Percentiles rank a stretch among this genome's conserved stretches.
Conservation (phyloP, 192 early-diverging fungal species). For the Dissophora globulifera region DNA sequence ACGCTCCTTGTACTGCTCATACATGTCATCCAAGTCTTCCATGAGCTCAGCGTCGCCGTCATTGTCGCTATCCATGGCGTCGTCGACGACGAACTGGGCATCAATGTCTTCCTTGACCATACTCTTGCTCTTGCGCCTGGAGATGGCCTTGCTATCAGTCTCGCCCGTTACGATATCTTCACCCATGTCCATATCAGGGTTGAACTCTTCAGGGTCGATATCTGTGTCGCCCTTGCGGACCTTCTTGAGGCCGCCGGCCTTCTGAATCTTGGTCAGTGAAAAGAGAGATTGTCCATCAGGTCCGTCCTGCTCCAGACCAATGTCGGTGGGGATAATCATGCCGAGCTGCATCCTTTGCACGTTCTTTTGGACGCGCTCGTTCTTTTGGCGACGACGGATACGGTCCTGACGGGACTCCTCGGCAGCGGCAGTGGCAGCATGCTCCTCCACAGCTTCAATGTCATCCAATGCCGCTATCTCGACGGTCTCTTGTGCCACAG, state of each 20-base stretch:
- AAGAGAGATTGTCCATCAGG: slow-evolving; percentile 69
- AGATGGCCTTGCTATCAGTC: slow-evolving; percentile 57
- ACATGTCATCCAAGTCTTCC: slow-evolving; percentile 76
- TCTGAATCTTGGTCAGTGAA: slow-evolving; percentile 59
- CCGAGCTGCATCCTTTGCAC: slow-evolving; percentile 82
- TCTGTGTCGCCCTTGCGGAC: slow-evolving; percentile 68
- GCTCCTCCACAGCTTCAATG: slow-evolving; percentile 65
- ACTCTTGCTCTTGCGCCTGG: slow-evolving; percentile 60
- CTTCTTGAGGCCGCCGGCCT: slow-evolving; percentile 60
- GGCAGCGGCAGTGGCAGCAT: slow-evolving; percentile 42
- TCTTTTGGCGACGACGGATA: slow-evolving; percentile 68
- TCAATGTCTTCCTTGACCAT: slow-evolving; percentile 54
- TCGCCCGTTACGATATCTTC: slow-evolving; percentile 57
- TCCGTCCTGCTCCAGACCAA: slow-evolving; percentile 74
- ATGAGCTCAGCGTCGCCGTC: slow-evolving; percentile 64
- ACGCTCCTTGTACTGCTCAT: slow-evolving; percentile 76
- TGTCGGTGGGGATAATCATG: slow-evolving; percentile 81
- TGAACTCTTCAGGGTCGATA: slow-evolving; percentile 53
- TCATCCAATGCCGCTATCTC: slow-evolving; percentile 65
- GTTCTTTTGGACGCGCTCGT: slow-evolving; percentile 75
- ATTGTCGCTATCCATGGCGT: slow-evolving; percentile 31
- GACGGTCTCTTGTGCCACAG: slow-evolving; percentile 42
- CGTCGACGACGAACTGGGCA: slow-evolving; percentile 38
- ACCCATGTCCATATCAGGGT: slow-evolving; percentile 53
- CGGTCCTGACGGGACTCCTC: slow-evolving; percentile 48